Base-by-base conservation (phyloP, 2,329 filamentous ascomycete genomes). In the Neonectria hederae region DNA sequence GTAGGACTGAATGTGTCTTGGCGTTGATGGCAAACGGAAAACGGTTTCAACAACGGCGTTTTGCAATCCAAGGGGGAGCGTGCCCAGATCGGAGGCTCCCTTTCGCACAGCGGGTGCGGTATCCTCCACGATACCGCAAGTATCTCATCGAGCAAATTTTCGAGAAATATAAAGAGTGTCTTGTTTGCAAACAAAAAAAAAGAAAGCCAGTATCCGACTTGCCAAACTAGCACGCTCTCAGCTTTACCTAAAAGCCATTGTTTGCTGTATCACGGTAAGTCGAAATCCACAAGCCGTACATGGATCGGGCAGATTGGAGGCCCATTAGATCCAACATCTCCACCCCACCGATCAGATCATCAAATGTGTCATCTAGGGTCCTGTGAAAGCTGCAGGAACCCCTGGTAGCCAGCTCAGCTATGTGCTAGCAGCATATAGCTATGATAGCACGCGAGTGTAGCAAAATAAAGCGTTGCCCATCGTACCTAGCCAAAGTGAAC, bases 21-120 rank as follows among this genome's bases (percentile, higher is more conserved):
- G 81, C 82, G 81, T 83, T 83, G 79, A 76, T 75, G 69, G 69
- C 70, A 73, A 77, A 69, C 69, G 77, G 74, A 78, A 81, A 83
- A 75, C 78, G 81, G 83, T 84, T 85, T 85, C 83, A 86, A 85
- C 83, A 86, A 84, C 83, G 80, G 81, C 79, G 78, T 79, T 81
- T 63, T 76, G 77, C 75, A 75, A 78, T 79, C 74, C 72, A 75
- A 74, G 69, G 70, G 70, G 73, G 65, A 67, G 65, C 68, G 67
- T 66, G 65, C 68, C 72, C 70, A 65, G 66, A 72, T 64, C 69
- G 68, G 70, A 68, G 70, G 69, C 69, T 74, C 73, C 72, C 74
- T 68, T 72, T 76, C 69, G 75, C 75, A 76, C 75, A 75, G 76
- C 74, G 71, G 72, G 72, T 67, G 76, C 69, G 72, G 76, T 74